Base-by-base conservation (phyloP, 192 early-diverging fungal genomes). In the Coemansia sp. region DNA sequence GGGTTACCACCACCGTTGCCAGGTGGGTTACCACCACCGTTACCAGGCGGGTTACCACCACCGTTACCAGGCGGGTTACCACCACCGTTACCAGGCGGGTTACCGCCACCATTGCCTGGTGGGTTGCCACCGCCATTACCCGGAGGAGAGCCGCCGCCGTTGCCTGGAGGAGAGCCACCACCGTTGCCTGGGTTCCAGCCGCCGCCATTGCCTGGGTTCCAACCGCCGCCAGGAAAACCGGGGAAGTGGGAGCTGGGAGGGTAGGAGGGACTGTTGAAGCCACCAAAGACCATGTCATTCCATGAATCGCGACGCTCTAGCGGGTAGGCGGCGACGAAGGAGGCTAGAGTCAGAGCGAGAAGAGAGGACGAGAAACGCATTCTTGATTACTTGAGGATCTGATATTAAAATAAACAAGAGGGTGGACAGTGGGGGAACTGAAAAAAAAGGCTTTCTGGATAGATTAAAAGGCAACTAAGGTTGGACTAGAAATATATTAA, bases 291-390 rank as follows among this genome's bases (percentile, higher is more conserved):
- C 6, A 68, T 36, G 6, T 59, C 66, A 62, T 55, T 64, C 33
- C 31, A 23, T 31, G 23, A 52, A 9, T 37, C 55, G 18, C 72
- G 61, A 42, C 62, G 62, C 26, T 48, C 39, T n/a, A 62, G 2
- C 8, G 71, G 71, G 8, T 61, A 53, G 10, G 71, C 71, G 31
- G 61, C 64, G 14, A 56, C 71, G 48, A 73, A 39, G 28, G 71
- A 58, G 14, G 71, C 71, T 14, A 66, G 36, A 10, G 53, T 31
- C 25, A 73, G 57, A 3, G 71, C 65, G 33, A 62, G 33, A 52
- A 67, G 25, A 35, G 71, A 67, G 3, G 61, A 66, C 14, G 71
- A 67, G 64, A 73, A 57, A 20, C 71, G 71, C 71, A 73, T 73
- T 62, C 66, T 73, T 67, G 52, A 55, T 52, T 21, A 31, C 48